Base-by-base conservation (phyloP, 164 flowering plant species). In the Paratinospora sagittata region DNA sequence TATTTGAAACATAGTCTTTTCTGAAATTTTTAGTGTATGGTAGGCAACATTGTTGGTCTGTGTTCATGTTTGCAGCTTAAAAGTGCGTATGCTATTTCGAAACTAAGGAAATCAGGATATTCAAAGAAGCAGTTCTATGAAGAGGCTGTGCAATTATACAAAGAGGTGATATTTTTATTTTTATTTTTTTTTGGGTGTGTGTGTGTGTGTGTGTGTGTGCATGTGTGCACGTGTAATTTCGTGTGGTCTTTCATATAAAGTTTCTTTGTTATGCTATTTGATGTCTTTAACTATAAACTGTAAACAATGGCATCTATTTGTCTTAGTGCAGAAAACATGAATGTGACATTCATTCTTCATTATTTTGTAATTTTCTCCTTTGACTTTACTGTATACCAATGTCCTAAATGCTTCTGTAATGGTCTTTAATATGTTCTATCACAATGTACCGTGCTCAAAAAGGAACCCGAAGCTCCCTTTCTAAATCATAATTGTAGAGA, bases 61-160 rank as follows among this genome's bases (percentile, higher is more conserved):
- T 3, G 26, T 43, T 7, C 19, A 36, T 65, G 19, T 71, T 70
- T 81, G 70, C 89, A 95, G 99, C 84, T 93, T 11, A 95, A 86
- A 82, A 93, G 83, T 89, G 96, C 96, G 19, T 95, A 92, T 78
- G 93, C 97, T 23, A 81, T 93, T 79, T 71, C 82, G 26, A 92
- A 89, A 71, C 74, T 95, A 61, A 88, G 95, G 78, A 95, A 86
- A 78, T 12, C 81, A 72, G 99, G 98, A 66, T 92, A 91, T 72
- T 83, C 90, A 49, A 95, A 89, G 73, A 47, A 85, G 58, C 37
- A 78, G 75, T 90, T 95, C 82, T 95, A 95, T 72, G 21, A 64
- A 21, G 96, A 95, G 80, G 97, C 96, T 3, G 70, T 84, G 26
- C 77, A 77, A 27, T 63, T 91, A 64, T 93, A 92, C 80, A 92